Evolutionary conservation across 192 early-diverging fungal genomes (phyloP).

Genomic region (Entomortierella beljakovae): DNA sequence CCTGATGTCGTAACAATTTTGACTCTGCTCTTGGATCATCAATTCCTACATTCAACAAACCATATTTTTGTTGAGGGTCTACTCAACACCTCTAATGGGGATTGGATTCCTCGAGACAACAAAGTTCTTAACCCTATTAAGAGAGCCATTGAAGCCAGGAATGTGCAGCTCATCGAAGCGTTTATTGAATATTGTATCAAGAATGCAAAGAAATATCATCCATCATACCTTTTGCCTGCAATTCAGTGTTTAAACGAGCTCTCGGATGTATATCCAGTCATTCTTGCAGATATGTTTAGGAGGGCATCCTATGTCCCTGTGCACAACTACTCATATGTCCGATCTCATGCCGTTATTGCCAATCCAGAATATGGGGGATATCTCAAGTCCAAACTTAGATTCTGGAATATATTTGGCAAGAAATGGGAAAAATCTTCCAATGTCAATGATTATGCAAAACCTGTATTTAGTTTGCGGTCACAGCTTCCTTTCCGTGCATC

Average conservation of each 20-base stretch:
- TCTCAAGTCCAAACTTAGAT: conserved; percentile 24
- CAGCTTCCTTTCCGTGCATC: conserved; percentile 39
- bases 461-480: conserved; percentile 41
- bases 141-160: conserved; percentile 39
- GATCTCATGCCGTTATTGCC: conserved; percentile 46
- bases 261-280: conserved; percentile 39
- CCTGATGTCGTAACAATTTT: conserved; percentile 29
- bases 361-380: conserved; percentile 24
- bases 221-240: conserved; percentile 46
- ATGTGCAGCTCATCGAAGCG: conserved; percentile 23
- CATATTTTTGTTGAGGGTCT: conserved; percentile 45
- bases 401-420: conserved; percentile 29
- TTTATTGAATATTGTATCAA: conserved; percentile 51
- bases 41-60: conserved; percentile 14
- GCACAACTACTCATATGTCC: conserved; percentile 36
- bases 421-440: conserved; percentile 38
- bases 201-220: conserved; percentile 52
- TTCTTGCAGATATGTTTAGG: conserved; percentile 44
- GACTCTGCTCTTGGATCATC: conserved; percentile 37
- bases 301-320: conserved; percentile 44
- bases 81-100: conserved; percentile 29
- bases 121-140: conserved; percentile 34
- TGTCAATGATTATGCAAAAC: conserved; percentile 43
- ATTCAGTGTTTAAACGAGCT: conserved; percentile 49
- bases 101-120: conserved; percentile 53